Base-by-base conservation (phyloP, 352 stramenopile genomes). In the Globisporangium paddicum region DNA sequence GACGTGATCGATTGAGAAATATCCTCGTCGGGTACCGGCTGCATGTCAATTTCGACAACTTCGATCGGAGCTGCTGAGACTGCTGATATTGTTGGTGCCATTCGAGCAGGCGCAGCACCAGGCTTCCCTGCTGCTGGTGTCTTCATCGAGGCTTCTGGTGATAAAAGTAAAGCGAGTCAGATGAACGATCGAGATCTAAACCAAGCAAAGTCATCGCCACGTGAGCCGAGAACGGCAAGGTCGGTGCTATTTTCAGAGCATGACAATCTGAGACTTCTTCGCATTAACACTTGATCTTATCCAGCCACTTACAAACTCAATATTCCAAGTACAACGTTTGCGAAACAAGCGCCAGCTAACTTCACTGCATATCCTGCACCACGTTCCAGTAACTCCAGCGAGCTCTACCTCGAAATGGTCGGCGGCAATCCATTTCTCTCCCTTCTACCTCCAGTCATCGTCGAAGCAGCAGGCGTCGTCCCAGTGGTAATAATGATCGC, bases 141-240 rank as follows among this genome's bases (percentile, higher is more conserved):
- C 55, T 61, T 61, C 55, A 61, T 61, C 18, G 9, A 25, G 21
- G 2, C 21, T 9, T 53, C 26, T 19, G 28, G 45, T 25, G 5
- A 2, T 8, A 32, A n/a, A n/a, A 35, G 21, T 35, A 4, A 13
- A 19, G 40, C 25, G 23, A 11, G 5, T 18, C 9, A 10, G 42
- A n/a, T n/a, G 42, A n/a, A 8, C 41, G 26, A 18, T 26, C 18
- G 5, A n/a, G 10, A 5, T 13, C 21, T 14, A 21, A 34, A 9
- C 0, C 23, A 11, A 34, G 13, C 23, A 34, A 28, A 6, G 18
- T 30, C 21, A 28, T 9, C 23, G 16, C 13, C 3, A 8, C 8
- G 21, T 41, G 4, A 14, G 11, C 28, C 28, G 28, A 32, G 28
- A 3, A 41, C 16, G 23, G 5, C 8, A 49, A 6, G 3, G 13